A percentile compares a stretch with the other conserved stretches of the same genome.
Conservation (phyloP, 2,329 filamentous ascomycete genomes). For the Sporothrix protearum region DNA sequence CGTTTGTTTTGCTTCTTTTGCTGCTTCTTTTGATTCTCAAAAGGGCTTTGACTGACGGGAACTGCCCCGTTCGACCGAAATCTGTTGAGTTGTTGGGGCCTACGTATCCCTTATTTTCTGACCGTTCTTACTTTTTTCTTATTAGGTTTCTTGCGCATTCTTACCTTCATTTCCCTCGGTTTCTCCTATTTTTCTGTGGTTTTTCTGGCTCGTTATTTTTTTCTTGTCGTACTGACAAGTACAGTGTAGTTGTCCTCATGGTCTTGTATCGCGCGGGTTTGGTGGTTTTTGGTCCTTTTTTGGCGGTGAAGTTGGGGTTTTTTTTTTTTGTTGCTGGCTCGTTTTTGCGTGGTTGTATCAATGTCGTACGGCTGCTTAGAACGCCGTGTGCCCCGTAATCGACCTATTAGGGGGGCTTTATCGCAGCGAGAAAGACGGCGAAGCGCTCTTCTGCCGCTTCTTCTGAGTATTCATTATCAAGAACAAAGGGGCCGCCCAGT, state of each 20-base stretch:
- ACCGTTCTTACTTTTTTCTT: slow-evolving; percentile 14
- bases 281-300: not conserved
- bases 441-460: too few relatives aligned
- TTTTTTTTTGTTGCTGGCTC: not conserved
- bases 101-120: not conserved
- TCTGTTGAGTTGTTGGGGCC: slow-evolving; percentile 5
- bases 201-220: slow-evolving; percentile 2
- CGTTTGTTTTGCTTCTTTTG: not conserved
- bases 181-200: slow-evolving; percentile 13
- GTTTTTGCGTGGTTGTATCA: too few relatives aligned
- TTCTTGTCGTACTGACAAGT: slow-evolving; percentile 30
- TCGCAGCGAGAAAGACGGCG: slow-evolving; percentile 6
- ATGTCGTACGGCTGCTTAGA: not conserved
- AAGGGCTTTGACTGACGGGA: too few relatives aligned
- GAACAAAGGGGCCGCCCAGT: not conserved
- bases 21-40: not conserved
- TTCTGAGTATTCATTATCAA: too few relatives aligned
- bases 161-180: too few relatives aligned
- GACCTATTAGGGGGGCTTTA: not conserved
- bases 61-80: slow-evolving; percentile 9
- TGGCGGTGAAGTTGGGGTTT: not conserved
- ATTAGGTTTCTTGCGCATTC: not conserved
- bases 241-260: slow-evolving; percentile 32
- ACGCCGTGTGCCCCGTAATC: slow-evolving; percentile 4
- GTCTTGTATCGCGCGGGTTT: not conserved